Conservation (phyloP, 2,329 filamentous ascomycete genomes). For the Alternaria conjuncta region DNA sequence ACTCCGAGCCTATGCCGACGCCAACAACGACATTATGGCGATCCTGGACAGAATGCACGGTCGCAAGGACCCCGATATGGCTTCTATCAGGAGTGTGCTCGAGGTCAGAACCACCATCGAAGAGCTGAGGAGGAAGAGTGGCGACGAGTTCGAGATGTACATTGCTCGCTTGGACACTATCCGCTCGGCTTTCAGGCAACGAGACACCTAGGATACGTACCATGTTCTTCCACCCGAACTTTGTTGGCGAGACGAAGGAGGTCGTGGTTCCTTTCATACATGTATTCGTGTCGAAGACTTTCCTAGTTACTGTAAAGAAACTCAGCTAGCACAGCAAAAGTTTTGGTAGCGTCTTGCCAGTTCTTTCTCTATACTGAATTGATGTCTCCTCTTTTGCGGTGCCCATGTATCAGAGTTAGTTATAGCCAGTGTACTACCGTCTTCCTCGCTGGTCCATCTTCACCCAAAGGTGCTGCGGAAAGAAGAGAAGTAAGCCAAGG, state of each 20-base stretch:
- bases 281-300: fast-evolving
- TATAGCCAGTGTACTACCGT: background rate
- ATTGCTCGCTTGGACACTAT: background rate
- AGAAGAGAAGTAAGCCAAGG: background rate
- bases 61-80: background rate
- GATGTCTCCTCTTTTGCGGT: background rate
- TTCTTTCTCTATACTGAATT: fast-evolving
- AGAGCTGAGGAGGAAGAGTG: background rate
- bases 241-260: background rate
- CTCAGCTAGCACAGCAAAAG: background rate
- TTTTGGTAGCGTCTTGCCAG: background rate
- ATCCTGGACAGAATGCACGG: background rate
- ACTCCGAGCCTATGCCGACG: background rate
- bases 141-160: background rate
- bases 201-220: background rate
- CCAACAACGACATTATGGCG: background rate
- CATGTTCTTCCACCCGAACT: background rate
- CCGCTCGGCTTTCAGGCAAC: background rate
- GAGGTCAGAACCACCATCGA: background rate
- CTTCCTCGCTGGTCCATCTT: too few species aligned
- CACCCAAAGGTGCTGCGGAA: background rate
- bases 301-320: background rate
- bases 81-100: background rate
- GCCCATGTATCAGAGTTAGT: fast-evolving
- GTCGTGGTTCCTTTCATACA: background rate